Base-by-base conservation (phyloP, 2,329 filamentous ascomycete genomes). In the Aspergillus sp. region DNA sequence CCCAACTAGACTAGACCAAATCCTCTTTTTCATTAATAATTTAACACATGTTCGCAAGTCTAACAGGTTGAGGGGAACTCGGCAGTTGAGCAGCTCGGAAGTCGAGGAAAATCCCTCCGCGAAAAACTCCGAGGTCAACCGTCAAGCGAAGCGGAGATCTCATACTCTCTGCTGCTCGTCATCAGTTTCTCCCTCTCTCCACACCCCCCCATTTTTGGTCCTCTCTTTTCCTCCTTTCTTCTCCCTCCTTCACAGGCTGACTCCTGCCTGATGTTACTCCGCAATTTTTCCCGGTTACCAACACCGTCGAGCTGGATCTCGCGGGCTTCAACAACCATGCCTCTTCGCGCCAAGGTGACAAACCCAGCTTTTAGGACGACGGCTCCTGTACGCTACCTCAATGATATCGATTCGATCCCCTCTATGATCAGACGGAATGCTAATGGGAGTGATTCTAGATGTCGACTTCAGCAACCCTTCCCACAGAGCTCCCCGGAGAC, bases 291-390 rank as follows among this genome's bases (percentile, higher is more conserved):
- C 65, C 74, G 75, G 62, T 70, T 74, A 60, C 64, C 73, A 56
- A 73, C 73, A 65, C 76, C 78, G 76, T 72, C 76, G 76, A 79
- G 78, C 75, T 77, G 77, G 77, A 72, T 76, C 74, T 80, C 77
- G 71, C 76, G 76, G 72, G 70, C 70, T 65, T 67, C 71, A 29
- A 75, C 75, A 63, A 77, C 70, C 58, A 96, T 96, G 91, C 91
- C 92, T 75, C 83, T 96, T 65, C 87, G 87, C 81, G 90, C 90
- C 63, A 94, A 90, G 77, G 83, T 92, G 65, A 78, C 83, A 71
- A 84, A 85, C 74, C 81, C 87, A 65, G 83, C 83, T 55, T 81
- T 86, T 66, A 79, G 75, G 64, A 78, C 78, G 58, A 77, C 77
- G 69, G 78, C 83, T 71, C 80, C 80, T 76, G 86, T 89, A 77